Percentiles rank a stretch among this genome's conserved stretches.
These are phyloP conservation scores for Candida sanyiensis DNA, from an alignment of 805 yeast species.

Conservation along the genomic window DNA sequence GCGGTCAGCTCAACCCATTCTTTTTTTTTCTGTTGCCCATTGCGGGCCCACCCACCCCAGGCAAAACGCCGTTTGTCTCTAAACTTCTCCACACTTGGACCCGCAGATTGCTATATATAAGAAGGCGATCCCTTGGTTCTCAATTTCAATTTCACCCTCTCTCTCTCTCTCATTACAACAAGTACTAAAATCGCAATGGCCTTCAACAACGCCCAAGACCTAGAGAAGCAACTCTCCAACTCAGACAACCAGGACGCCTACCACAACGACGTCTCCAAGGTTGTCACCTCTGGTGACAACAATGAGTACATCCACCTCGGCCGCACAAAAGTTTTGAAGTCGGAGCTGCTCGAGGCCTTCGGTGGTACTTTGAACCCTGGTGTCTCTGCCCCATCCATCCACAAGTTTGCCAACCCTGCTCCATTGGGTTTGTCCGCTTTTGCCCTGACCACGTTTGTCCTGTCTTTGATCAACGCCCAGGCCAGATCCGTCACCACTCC, in stretches of 20 bases:
- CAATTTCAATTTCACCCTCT: not conserved
- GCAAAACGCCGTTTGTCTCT: not conserved
- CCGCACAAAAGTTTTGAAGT: constrained; percentile 55
- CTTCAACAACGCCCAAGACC: constrained; percentile 11
- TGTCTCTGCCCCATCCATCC: constrained; percentile 47
- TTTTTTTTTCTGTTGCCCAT: too few species aligned
- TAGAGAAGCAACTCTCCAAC: constrained; percentile 19
- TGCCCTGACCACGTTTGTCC: constrained; percentile 56
- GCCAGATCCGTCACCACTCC: constrained; percentile 49
- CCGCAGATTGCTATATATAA: not conserved
- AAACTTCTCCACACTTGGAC: not conserved
- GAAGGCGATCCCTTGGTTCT: not conserved
- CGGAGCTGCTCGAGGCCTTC: constrained; percentile 58
- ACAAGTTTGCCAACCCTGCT: constrained; percentile 60
- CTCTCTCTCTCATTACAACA: not conserved
- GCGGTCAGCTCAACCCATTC: constrained; percentile 1
- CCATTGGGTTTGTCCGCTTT: constrained; percentile 60
- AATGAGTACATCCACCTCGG: constrained; percentile 70
- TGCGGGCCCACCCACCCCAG: not conserved
- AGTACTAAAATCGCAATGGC: not conserved
- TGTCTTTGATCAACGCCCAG: constrained; percentile 48
- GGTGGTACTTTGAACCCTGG: constrained; percentile 86
- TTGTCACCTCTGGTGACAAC: constrained; percentile 38
- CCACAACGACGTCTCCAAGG: constrained; percentile 20
- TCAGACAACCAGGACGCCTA: constrained; percentile 18